Conservation (phyloP, 257 asterid species). For the Cordia subcordata region DNA sequence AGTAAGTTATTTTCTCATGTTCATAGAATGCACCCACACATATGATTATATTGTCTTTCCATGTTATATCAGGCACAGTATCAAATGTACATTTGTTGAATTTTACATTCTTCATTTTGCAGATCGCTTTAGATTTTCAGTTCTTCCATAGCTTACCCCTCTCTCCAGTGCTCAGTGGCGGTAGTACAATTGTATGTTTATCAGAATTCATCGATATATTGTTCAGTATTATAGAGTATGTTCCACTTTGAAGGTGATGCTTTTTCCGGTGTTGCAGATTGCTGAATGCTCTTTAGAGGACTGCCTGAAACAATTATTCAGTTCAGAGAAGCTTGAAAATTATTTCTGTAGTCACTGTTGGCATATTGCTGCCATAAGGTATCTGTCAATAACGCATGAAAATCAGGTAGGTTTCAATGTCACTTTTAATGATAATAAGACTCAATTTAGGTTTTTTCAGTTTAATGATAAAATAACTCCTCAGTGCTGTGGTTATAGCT, state of each 20-base stretch:
- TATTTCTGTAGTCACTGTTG: conserved; percentile 86
- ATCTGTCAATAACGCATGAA: conserved; percentile 34
- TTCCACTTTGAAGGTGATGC: conserved; percentile 16
- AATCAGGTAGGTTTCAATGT: conserved; percentile 40
- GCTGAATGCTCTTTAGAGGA: conserved; percentile 67
- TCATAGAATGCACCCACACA: background rate
- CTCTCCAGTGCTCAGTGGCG: conserved; percentile 42
- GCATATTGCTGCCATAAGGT: conserved; percentile 77
- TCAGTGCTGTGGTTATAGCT: no score
- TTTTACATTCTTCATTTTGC: conserved; percentile 17
- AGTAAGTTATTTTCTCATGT: no score
- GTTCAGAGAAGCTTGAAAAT: conserved; percentile 63
- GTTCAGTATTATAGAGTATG: background rate
- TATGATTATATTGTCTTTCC: background rate
- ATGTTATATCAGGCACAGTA: background rate
- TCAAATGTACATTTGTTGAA: background rate
- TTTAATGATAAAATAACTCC: no score
- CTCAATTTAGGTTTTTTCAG: no score
- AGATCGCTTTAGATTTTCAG: conserved; percentile 85
- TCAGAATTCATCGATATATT: background rate
- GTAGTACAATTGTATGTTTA: conserved; percentile 58
- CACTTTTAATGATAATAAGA: background rate
- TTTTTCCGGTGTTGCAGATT: conserved; percentile 37
- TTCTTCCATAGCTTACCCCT: conserved; percentile 75
- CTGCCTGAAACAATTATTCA: conserved; percentile 65